Evolutionary conservation across 768 basidiomycete species (phyloP).

Genomic region (Tricholomella constricta): DNA sequence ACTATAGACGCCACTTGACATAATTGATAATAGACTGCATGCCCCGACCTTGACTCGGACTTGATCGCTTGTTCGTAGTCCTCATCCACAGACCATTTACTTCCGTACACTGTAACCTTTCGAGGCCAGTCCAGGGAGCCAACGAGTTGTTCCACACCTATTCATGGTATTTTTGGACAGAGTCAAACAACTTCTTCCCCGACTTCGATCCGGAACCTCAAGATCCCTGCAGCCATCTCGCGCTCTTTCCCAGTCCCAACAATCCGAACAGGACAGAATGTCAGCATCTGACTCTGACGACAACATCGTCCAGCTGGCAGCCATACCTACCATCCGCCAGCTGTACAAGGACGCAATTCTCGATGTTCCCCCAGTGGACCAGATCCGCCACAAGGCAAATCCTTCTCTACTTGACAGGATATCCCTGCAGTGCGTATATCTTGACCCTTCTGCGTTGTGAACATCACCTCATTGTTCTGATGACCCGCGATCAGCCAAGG

Average conservation of each 20-base stretch:
- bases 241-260: not conserved
- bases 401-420: slow-evolving; percentile 52
- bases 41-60: slow-evolving; percentile 88
- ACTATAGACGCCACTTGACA: too few species aligned
- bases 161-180: not conserved
- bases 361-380: slow-evolving; percentile 30
- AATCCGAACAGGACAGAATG: not conserved
- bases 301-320: slow-evolving; percentile 32
- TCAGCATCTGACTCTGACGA: slow-evolving; percentile 7
- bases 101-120: slow-evolving; percentile 83
- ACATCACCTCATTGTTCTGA: not conserved
- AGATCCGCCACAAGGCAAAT: slow-evolving; percentile 40
- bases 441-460: too few species aligned
- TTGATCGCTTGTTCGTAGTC: slow-evolving; percentile 81
- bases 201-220: not conserved
- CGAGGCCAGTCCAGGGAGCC: slow-evolving; percentile 67
- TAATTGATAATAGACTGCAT: not conserved
- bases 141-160: slow-evolving; percentile 52
- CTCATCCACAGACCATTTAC: slow-evolving; percentile 94
- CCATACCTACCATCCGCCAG: slow-evolving; percentile 58
- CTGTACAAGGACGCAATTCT: slow-evolving; percentile 50
- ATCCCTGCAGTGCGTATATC: slow-evolving; percentile 61
- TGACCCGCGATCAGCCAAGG: slow-evolving; percentile 54
- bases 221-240: not conserved
- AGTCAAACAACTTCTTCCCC: slow-evolving; percentile 3